phyloP scores from a whole-genome alignment of 129 eudicot species.

The Flaveria bidentis region DNA sequence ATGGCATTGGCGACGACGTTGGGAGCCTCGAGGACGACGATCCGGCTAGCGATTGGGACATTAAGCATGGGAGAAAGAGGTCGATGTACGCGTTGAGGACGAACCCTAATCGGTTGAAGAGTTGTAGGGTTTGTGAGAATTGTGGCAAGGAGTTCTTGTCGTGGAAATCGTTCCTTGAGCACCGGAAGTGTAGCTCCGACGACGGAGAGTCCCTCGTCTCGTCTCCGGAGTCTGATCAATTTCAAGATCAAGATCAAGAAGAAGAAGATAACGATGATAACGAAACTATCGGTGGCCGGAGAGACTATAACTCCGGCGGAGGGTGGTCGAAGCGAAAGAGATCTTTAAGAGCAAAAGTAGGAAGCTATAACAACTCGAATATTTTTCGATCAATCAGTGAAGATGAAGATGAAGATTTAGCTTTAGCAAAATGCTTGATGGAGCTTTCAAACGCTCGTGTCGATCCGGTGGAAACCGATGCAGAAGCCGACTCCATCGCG shows the following conservation, averaged over 20 bases:
- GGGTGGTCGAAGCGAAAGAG: conserved; percentile 90
- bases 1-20: conserved; percentile 76
- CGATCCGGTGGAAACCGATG: conserved; percentile 45
- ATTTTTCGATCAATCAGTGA: conserved; percentile 47
- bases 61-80: conserved; percentile 57
- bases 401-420: conserved; percentile 57
- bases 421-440: conserved; percentile 70
- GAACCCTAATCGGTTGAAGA: conserved; percentile 77
- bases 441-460: conserved; percentile 70
- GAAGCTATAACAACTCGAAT: conserved; percentile 37
- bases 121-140: conserved; percentile 63
- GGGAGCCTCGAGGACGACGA: conserved; percentile 73
- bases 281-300: conserved; percentile 16
- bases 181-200: conserved; percentile 72
- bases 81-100: conserved; percentile 71
- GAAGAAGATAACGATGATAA: conserved; percentile 41
- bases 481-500: conserved; percentile 58
- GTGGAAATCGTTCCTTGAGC: conserved; percentile 93
- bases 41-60: conserved; percentile 73
- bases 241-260: conserved; percentile 48
- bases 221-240: conserved; percentile 52
- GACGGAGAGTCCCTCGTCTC: conserved; percentile 72
- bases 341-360: conserved; percentile 69
- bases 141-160: conserved; percentile 87
- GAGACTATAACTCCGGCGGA: conserved; percentile 33